phyloP scores from a whole-genome alignment of 2,329 filamentous ascomycete genomes.

The Epicoccum nigrum region DNA sequence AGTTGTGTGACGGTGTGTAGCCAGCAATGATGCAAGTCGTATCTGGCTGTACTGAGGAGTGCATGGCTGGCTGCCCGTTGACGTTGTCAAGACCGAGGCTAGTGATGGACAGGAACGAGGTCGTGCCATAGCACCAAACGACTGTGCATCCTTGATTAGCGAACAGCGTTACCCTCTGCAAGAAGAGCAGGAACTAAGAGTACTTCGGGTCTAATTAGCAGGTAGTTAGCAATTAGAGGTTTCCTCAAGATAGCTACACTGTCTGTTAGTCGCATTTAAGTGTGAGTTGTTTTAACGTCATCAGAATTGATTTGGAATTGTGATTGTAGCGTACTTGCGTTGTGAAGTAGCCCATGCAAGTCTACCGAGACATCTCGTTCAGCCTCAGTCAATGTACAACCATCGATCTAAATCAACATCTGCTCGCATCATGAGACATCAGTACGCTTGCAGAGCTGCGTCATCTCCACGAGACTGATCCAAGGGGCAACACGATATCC shows the following conservation, averaged over 20 bases:
- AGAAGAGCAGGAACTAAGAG: no score
- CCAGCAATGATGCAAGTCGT: conserved; percentile 7
- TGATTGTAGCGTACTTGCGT: no score
- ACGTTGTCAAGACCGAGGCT: conserved; percentile 5
- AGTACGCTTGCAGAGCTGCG: conserved; percentile 1
- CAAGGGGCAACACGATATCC: neutral
- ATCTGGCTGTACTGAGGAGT: conserved; percentile 7
- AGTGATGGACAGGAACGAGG: conserved; percentile 10
- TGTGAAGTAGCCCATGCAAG: no score
- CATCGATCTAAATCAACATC: conserved; percentile 1
- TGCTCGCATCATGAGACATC: conserved; percentile 14
- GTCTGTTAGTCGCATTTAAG: no score
- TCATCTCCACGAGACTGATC: neutral
- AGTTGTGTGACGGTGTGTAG: conserved; percentile 11
- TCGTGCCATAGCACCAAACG: conserved; percentile 1
- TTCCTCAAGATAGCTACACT: no score
- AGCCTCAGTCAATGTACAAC: conserved; percentile 13
- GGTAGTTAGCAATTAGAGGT: no score
- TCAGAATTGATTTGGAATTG: no score
- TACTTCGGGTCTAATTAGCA: no score
- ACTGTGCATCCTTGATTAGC: neutral
- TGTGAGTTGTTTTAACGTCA: no score
- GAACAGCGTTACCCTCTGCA: neutral
- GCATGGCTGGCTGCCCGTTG: conserved; percentile 10
- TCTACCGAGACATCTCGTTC: conserved; percentile 9